Percentiles rank a stretch among this genome's conserved stretches.
Evolutionary conservation across 1,139 yeast species (phyloP).

Genomic region (Protomyces inouyei): DNA sequence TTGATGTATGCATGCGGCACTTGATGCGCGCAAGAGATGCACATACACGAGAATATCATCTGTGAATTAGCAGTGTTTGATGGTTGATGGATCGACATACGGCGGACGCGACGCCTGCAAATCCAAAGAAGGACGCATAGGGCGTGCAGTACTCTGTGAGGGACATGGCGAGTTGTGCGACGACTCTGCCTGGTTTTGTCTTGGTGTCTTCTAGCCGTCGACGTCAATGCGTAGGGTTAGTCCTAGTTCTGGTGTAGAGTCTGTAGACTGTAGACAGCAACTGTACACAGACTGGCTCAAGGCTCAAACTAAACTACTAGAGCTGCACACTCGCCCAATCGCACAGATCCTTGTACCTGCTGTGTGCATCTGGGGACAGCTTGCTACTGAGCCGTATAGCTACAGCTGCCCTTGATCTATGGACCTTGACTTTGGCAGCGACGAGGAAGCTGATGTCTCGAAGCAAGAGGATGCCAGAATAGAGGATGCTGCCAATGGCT

Average conservation of each 20-base stretch:
- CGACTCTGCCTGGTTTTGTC: no score
- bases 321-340: no score
- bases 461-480: slow-evolving; percentile 28
- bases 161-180: neutral
- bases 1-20: neutral
- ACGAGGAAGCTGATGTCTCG: slow-evolving; percentile 24
- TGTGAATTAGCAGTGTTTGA: neutral
- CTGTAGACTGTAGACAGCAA: no score
- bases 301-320: neutral
- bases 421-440: slow-evolving; percentile 23
- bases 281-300: neutral
- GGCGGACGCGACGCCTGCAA: slow-evolving; percentile 26
- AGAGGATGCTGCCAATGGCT: slow-evolving; percentile 28
- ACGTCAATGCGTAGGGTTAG: neutral
- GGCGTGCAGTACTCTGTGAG: slow-evolving; percentile 27
- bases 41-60: slow-evolving; percentile 18
- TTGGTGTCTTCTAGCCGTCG: neutral
- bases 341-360: no score
- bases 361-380: neutral
- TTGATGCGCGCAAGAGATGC: neutral
- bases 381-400: neutral
- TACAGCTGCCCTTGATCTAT: neutral
- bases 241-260: no score
- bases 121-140: slow-evolving; percentile 26
- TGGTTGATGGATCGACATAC: neutral